Evolutionary conservation across 495 filamentous ascomycete species (phyloP).

Genomic region (Tetracladium marchalianum): DNA sequence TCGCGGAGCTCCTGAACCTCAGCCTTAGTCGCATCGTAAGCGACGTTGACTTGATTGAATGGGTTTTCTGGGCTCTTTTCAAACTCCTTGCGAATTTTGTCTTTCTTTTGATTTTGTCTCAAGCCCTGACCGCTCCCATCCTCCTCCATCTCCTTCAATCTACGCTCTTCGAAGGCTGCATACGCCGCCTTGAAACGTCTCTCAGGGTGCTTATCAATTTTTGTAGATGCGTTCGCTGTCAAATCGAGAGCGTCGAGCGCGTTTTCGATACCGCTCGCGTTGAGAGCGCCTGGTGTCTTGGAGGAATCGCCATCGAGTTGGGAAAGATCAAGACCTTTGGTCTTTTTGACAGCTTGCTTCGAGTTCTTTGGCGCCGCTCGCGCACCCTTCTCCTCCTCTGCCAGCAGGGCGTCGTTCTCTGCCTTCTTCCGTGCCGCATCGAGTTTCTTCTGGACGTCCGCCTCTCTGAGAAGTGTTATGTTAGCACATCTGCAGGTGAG

Average conservation of each 20-base stretch:
- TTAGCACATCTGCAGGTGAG: constrained; percentile 2
- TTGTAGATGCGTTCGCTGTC: constrained; percentile 37
- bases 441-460: constrained; percentile 75
- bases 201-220: constrained; percentile 82
- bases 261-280: constrained; percentile 81
- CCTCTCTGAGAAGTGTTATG: constrained; percentile 47
- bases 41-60: constrained; percentile 69
- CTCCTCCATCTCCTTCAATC: constrained; percentile 72
- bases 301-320: constrained; percentile 50
- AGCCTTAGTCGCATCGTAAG: constrained; percentile 67
- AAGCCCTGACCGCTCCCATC: constrained; percentile 64
- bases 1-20: constrained; percentile 60
- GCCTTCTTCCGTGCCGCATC: constrained; percentile 82
- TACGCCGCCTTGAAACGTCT: constrained; percentile 80
- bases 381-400: constrained; percentile 70
- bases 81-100: constrained; percentile 79
- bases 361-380: constrained; percentile 50
- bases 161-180: constrained; percentile 73
- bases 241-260: constrained; percentile 74
- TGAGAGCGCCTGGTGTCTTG: constrained; percentile 44
- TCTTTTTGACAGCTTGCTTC: constrained; percentile 58
- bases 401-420: constrained; percentile 72
- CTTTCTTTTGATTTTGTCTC: constrained; percentile 68
- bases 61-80: constrained; percentile 88
- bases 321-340: constrained; percentile 56